Conservation (phyloP, 768 basidiomycete genomes). For the Rhodosporidiobolus odoratus region DNA sequence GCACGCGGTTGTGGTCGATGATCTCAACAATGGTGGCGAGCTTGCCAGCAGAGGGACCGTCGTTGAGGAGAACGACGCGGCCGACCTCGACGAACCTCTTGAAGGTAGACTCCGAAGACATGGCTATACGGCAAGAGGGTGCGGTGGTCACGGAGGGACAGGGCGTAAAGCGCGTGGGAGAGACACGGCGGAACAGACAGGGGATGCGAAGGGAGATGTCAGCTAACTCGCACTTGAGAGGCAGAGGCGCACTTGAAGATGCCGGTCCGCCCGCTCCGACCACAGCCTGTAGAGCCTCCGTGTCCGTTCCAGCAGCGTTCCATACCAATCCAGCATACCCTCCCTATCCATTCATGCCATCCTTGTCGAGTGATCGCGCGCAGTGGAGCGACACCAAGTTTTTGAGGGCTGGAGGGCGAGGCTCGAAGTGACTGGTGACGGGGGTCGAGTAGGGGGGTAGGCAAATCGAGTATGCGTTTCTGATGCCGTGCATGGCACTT, state of each 20-base stretch:
- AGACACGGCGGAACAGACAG: background rate
- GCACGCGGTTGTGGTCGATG: slow-evolving; percentile 96
- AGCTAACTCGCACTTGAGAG: background rate
- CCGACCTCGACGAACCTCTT: slow-evolving; percentile 98
- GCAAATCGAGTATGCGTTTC: too few relatives aligned
- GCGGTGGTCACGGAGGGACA: background rate
- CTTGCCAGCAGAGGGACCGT: slow-evolving; percentile 76
- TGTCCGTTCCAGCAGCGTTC: background rate
- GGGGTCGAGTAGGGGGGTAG: too few relatives aligned
- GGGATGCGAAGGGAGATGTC: background rate
- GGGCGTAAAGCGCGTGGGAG: background rate
- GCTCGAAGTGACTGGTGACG: background rate
- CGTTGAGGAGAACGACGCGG: slow-evolving; percentile 90
- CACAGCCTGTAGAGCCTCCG: background rate
- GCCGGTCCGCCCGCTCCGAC: background rate
- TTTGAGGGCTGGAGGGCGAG: background rate
- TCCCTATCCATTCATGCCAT: background rate
- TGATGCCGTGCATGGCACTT: too few relatives aligned
- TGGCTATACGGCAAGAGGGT: background rate
- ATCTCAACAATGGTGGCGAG: slow-evolving; percentile 95
- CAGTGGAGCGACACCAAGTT: background rate
- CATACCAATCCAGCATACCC: background rate
- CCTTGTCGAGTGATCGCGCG: too few relatives aligned
- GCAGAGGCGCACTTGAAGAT: background rate
- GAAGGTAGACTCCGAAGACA: slow-evolving; percentile 57